Evolutionary conservation across 495 filamentous ascomycete genomes (phyloP).

Genomic region (Lentithecium fluviatile): DNA sequence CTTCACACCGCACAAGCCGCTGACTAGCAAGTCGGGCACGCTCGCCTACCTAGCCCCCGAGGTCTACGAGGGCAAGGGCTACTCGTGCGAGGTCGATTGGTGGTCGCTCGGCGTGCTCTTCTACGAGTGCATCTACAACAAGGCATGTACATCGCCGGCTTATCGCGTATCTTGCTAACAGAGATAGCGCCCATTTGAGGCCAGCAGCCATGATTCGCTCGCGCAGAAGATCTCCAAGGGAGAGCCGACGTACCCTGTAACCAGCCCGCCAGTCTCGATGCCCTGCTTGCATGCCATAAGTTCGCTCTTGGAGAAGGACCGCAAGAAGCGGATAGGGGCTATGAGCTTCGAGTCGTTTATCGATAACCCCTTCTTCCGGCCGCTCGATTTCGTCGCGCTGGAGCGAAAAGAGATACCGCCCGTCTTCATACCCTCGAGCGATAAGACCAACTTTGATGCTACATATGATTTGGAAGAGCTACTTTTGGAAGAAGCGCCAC

Average conservation of each 20-base stretch:
- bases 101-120: slow-evolving; percentile 97
- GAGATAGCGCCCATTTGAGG: slow-evolving; percentile 80
- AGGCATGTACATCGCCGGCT: slow-evolving; percentile 55
- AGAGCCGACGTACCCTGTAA: slow-evolving; percentile 81
- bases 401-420: slow-evolving; percentile 89
- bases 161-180: slow-evolving; percentile 3
- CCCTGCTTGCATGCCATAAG: slow-evolving; percentile 82
- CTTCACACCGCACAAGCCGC: slow-evolving; percentile 71
- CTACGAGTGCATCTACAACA: slow-evolving; percentile 99
- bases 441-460: slow-evolving; percentile 99
- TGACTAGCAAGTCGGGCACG: slow-evolving; percentile 96
- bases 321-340: slow-evolving; percentile 74
- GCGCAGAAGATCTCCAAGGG: slow-evolving; percentile 80
- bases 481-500: slow-evolving; percentile 87
- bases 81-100: slow-evolving; percentile 89
- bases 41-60: slow-evolving; percentile 95
- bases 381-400: slow-evolving; percentile 79
- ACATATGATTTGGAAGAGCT: slow-evolving; percentile 97
- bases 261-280: slow-evolving; percentile 81
- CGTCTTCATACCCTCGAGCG: slow-evolving; percentile 85
- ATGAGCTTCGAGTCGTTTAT: slow-evolving; percentile 76
- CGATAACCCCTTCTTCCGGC: slow-evolving; percentile 82
- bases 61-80: slow-evolving; percentile 86
- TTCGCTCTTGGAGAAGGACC: slow-evolving; percentile 76
- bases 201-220: slow-evolving; percentile 75